These are phyloP conservation scores for Nannochloris sp. DNA, from an alignment of 139 green algal species.

Conservation along the genomic window DNA sequence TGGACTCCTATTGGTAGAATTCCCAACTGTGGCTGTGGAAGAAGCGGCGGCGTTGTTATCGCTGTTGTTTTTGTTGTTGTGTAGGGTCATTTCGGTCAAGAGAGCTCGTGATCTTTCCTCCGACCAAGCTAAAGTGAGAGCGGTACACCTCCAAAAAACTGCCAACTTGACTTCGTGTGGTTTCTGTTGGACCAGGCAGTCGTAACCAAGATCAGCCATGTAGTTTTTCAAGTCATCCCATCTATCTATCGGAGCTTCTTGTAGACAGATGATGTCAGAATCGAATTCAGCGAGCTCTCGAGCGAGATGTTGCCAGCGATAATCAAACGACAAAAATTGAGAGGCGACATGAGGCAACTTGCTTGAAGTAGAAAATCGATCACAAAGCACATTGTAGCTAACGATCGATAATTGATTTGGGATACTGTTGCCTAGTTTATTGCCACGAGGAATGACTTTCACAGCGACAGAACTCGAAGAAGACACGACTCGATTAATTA, in stretches of 20 bases:
- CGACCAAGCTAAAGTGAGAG: slow-evolving; percentile 24
- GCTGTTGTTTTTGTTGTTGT: background rate
- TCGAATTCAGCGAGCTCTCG: slow-evolving; percentile 29
- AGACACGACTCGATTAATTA: too few relatives aligned
- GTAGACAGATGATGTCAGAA: slow-evolving; percentile 42
- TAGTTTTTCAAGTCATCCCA: slow-evolving; percentile 19
- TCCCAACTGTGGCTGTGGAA: background rate
- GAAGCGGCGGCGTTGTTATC: background rate
- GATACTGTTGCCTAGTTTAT: background rate
- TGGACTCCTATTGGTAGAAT: background rate
- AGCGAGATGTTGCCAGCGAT: slow-evolving; percentile 5
- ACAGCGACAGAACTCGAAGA: background rate
- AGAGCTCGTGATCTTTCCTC: slow-evolving; percentile 41
- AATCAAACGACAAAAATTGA: background rate
- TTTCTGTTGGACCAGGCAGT: slow-evolving; percentile 7
- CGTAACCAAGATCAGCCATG: slow-evolving; percentile 29
- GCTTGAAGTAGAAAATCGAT: slow-evolving; percentile 28
- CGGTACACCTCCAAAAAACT: slow-evolving; percentile 4
- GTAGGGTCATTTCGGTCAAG: slow-evolving; percentile 26
- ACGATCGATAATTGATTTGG: slow-evolving; percentile 16
- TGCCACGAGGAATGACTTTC: background rate
- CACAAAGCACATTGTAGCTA: slow-evolving; percentile 42
- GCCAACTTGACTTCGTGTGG: slow-evolving; percentile 16
- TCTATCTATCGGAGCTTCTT: slow-evolving; percentile 35
- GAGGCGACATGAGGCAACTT: slow-evolving; percentile 29